Conservation (phyloP, 2,329 filamentous ascomycete genomes). For the Zopfia rhizophila region DNA sequence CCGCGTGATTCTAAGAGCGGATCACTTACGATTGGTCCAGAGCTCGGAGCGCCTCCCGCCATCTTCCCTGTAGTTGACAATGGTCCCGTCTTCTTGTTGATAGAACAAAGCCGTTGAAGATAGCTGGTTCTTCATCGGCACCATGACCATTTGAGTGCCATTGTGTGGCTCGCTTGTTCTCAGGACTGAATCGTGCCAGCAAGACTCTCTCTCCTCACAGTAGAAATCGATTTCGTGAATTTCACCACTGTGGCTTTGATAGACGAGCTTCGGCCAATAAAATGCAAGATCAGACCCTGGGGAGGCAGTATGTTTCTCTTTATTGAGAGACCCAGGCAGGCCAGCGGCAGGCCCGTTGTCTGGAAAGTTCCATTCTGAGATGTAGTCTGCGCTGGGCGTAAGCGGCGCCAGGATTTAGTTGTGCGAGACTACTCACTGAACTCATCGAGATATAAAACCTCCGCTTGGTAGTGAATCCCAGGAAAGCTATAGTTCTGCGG, state of each 20-base stretch:
- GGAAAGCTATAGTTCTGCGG: conserved; percentile 24
- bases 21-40: conserved; percentile 23
- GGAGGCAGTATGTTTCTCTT: conserved; percentile 27
- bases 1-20: too few species aligned
- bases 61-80: conserved; percentile 22
- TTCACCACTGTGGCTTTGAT: conserved; percentile 27
- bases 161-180: conserved; percentile 23
- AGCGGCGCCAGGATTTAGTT: neutral
- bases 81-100: conserved; percentile 20
- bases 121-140: conserved; percentile 23
- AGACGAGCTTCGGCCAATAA: conserved; percentile 28
- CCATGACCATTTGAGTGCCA: conserved; percentile 20
- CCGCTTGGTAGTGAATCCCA: conserved; percentile 19
- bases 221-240: conserved; percentile 20
- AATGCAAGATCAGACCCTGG: conserved; percentile 20
- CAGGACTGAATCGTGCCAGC: conserved; percentile 28
- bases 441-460: conserved; percentile 24
- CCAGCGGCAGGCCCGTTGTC: conserved; percentile 24
- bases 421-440: conserved; percentile 16
- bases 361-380: conserved; percentile 29
- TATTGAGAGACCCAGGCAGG: conserved; percentile 21
- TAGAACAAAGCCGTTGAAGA: conserved; percentile 25
- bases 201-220: conserved; percentile 23
- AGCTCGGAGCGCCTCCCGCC: conserved; percentile 3
- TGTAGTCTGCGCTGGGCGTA: conserved; percentile 16